Evolutionary conservation across 768 basidiomycete species (phyloP).

Genomic region (Phylloporus sp.): DNA sequence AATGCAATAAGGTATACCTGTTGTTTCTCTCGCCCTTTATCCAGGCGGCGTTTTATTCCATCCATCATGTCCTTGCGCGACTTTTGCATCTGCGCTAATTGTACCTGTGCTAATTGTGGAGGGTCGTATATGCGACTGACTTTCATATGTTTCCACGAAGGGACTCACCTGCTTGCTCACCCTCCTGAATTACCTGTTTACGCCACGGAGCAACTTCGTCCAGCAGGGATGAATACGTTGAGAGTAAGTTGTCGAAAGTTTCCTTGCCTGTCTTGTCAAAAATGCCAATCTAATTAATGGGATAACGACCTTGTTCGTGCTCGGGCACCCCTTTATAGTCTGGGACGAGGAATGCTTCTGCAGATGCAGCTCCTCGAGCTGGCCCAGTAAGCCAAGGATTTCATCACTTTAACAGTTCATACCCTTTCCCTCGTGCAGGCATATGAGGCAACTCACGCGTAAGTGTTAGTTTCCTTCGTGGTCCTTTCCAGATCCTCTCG

Average conservation of each 20-base stretch:
- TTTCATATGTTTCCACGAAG: background rate
- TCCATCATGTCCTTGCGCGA: conserved; percentile 34
- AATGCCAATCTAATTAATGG: background rate
- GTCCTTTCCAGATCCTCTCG: conserved; percentile 10
- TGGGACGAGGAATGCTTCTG: conserved; percentile 8
- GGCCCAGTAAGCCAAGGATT: conserved; percentile 15
- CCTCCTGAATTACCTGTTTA: conserved; percentile 27
- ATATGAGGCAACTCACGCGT: conserved; percentile 21
- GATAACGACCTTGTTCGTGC: conserved; percentile 15
- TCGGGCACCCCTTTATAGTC: conserved; percentile 4
- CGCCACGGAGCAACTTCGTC: conserved; percentile 32
- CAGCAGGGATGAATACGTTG: conserved; percentile 21
- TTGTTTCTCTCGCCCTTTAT: conserved; percentile 37
- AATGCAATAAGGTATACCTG: conserved; percentile 21
- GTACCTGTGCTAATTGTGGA: conserved; percentile 28
- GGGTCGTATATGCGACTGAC: conserved; percentile 2
- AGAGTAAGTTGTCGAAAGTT: conserved; percentile 22
- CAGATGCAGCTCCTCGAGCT: conserved; percentile 21
- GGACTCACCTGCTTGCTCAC: conserved; percentile 32
- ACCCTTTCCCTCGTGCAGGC: background rate
- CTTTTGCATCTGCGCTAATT: conserved; percentile 28
- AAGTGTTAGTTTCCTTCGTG: conserved; percentile 24
- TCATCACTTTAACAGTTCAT: conserved; percentile 15
- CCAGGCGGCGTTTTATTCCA: conserved; percentile 29
- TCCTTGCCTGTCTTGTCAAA: conserved; percentile 15